Conservation (phyloP, 164 flowering plant species). For the Vitis vinifera region DNA sequence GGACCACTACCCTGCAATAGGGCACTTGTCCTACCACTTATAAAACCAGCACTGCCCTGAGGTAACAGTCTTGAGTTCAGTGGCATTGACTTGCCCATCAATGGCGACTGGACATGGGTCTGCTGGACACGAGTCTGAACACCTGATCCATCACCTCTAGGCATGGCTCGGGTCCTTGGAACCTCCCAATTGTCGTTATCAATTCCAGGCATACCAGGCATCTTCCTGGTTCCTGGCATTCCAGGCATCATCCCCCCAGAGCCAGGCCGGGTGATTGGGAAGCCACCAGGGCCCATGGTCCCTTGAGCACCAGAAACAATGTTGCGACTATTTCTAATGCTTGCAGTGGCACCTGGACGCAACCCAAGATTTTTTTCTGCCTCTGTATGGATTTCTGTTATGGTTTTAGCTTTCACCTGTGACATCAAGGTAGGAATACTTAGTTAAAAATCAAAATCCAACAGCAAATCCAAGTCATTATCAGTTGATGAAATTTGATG, state of each 20-base stretch:
- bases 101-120: slow-evolving; percentile 46
- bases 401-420: slow-evolving; percentile 91
- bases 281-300: slow-evolving; percentile 55
- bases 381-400: slow-evolving; percentile 88
- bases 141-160: slow-evolving; percentile 43
- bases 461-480: not conserved
- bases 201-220: slow-evolving; percentile 91
- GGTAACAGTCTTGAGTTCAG: slow-evolving; percentile 65
- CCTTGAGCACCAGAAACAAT: slow-evolving; percentile 45
- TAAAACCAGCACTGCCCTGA: slow-evolving; percentile 67
- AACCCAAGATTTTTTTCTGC: slow-evolving; percentile 89
- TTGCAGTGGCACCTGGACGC: slow-evolving; percentile 85
- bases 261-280: slow-evolving; percentile 74
- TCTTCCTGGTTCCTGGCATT: slow-evolving; percentile 86
- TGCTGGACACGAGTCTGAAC: slow-evolving; percentile 29
- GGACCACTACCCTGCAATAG: slow-evolving; percentile 61
- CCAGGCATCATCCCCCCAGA: slow-evolving; percentile 98
- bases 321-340: slow-evolving; percentile 64
- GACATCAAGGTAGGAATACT: slow-evolving; percentile 1
- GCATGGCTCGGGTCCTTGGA: slow-evolving; percentile 59
- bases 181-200: slow-evolving; percentile 93
- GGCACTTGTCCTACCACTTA: slow-evolving; percentile 69
- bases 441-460: not conserved
- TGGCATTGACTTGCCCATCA: slow-evolving; percentile 40
- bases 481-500: not conserved